Percentiles rank a stretch among this genome's conserved stretches.
phyloP scores from a whole-genome alignment of 2,329 filamentous ascomycete species.

The Calonectria pauciramosa region DNA sequence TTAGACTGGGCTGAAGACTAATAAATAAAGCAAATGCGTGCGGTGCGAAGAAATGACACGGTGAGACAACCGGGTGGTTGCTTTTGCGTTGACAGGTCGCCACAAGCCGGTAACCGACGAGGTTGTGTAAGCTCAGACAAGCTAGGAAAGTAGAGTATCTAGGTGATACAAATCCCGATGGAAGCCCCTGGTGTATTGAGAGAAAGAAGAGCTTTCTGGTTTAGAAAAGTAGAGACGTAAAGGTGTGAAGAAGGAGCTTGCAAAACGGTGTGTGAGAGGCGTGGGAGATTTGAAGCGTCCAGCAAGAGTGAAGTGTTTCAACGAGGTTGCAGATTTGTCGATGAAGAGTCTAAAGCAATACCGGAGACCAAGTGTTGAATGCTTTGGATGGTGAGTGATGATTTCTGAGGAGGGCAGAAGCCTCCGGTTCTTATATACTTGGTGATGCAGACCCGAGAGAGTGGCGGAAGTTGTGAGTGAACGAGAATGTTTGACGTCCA shows the following conservation, averaged over 20 bases:
- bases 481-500: constrained; percentile 46
- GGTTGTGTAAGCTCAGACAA: constrained; percentile 39
- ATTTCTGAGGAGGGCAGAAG: constrained; percentile 33
- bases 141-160: constrained; percentile 1
- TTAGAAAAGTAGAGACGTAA: constrained; percentile 11
- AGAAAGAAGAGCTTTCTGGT: constrained; percentile 35
- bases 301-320: neutral
- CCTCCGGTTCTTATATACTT: constrained; percentile 45
- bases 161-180: constrained; percentile 38
- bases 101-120: constrained; percentile 38
- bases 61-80: constrained; percentile 28
- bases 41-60: constrained; percentile 29
- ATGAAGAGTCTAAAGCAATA: constrained; percentile 2
- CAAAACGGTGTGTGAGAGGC: neutral
- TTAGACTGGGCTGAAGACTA: neutral
- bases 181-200: constrained; percentile 37
- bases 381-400: constrained; percentile 37
- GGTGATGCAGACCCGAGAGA: constrained; percentile 44
- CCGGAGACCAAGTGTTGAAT: constrained; percentile 17
- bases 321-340: constrained; percentile 3
- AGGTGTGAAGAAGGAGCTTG: constrained; percentile 3
- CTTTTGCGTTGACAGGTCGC: constrained; percentile 35
- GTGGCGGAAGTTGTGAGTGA: constrained; percentile 39
- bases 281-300: constrained; percentile 7
- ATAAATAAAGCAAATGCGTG: constrained; percentile 33